These are phyloP conservation scores for Simmondsia chinensis DNA, from an alignment of 148 eudicot genomes.

Conservation along the genomic window DNA sequence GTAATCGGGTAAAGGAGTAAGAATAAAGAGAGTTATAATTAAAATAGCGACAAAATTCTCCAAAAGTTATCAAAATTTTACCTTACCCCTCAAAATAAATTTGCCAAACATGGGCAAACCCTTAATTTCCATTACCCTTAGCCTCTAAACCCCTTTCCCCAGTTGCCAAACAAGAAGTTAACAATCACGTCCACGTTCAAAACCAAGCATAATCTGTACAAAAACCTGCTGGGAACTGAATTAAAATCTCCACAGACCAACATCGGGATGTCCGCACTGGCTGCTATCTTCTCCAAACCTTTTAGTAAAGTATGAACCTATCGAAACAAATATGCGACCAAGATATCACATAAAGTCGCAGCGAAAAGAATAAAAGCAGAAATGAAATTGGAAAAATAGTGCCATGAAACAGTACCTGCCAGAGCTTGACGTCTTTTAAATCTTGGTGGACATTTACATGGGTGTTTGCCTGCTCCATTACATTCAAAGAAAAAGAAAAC, in stretches of 20 bases:
- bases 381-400: background rate
- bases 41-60: too few species aligned
- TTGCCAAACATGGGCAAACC: too few species aligned
- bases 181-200: background rate
- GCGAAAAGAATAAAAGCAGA: background rate
- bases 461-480: conserved; percentile 76
- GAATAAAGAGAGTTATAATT: too few species aligned
- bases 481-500: background rate
- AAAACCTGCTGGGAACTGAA: conserved; percentile 86
- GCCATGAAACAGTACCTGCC: conserved; percentile 54
- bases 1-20: too few species aligned
- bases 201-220: background rate
- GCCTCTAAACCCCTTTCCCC: too few species aligned
- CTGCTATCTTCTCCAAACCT: conserved; percentile 96
- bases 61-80: too few species aligned
- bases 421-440: conserved; percentile 87
- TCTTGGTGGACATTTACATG: conserved; percentile 92
- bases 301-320: conserved; percentile 93
- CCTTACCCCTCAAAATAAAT: too few species aligned
- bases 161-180: background rate
- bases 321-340: conserved; percentile 2
- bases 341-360: background rate
- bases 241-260: conserved; percentile 97
- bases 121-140: too few species aligned
- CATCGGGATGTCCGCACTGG: conserved; percentile 97